A percentile compares a stretch with the other conserved stretches of the same genome.
phyloP scores from a whole-genome alignment of 2,329 filamentous ascomycete genomes.

The Catunica adiposa region DNA sequence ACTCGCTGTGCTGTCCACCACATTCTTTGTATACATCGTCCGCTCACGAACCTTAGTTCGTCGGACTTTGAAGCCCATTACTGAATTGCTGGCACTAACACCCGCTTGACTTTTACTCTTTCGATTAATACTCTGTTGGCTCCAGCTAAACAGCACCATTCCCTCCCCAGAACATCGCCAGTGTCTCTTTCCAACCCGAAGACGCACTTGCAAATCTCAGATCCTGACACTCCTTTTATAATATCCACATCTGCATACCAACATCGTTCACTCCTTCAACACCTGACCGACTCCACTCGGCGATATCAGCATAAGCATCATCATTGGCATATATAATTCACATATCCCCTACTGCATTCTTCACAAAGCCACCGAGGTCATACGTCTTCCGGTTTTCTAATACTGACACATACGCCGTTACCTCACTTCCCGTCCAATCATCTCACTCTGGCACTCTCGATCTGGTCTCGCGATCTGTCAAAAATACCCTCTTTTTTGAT shows the following conservation, averaged over 20 bases:
- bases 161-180: neutral
- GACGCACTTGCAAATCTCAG: neutral
- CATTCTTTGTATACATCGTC: neutral
- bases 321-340: neutral
- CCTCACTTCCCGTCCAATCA: neutral
- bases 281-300: too few species aligned
- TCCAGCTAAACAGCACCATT: neutral
- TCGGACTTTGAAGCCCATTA: neutral
- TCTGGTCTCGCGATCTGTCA: constrained; percentile 15
- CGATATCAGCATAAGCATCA: neutral
- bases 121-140: neutral
- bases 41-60: neutral
- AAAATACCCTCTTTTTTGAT: constrained; percentile 11
- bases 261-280: neutral
- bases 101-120: neutral
- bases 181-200: neutral
- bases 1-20: neutral
- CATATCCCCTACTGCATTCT: neutral
- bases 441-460: constrained; percentile 6
- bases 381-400: neutral
- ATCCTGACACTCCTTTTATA: constrained; percentile 4
- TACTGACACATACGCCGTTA: neutral
- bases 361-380: neutral
- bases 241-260: constrained; percentile 6
- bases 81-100: neutral